Percentiles rank a stretch among this genome's conserved stretches.
Conservation (phyloP, 2,329 filamentous ascomycete species). For the Aureobasidium namibiae region DNA sequence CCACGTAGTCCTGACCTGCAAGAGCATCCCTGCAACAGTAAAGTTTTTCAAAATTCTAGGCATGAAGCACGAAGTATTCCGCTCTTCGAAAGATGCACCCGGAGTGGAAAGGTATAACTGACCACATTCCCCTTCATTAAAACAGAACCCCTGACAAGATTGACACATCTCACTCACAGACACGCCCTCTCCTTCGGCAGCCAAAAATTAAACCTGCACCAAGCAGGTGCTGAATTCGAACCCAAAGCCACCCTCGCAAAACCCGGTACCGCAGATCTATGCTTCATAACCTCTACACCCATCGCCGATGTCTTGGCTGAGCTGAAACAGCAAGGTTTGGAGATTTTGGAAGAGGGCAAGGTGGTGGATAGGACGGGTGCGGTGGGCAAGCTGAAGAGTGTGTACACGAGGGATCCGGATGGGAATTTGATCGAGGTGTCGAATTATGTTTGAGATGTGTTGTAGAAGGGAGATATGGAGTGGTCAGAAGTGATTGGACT, state of each 20-base stretch:
- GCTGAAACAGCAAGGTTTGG: conserved; percentile 37
- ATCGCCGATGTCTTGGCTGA: conserved; percentile 39
- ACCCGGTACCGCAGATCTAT: conserved; percentile 52
- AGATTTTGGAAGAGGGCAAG: conserved; percentile 42
- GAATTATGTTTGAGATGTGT: conserved; percentile 5
- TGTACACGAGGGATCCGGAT: conserved; percentile 53
- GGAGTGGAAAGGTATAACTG: conserved; percentile 12
- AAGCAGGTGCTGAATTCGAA: conserved; percentile 50
- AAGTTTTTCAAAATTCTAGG: conserved; percentile 51
- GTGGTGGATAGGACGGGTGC: conserved; percentile 51
- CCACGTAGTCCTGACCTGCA: conserved; percentile 53
- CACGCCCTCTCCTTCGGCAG: conserved; percentile 49
- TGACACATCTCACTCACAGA: conserved; percentile 23
- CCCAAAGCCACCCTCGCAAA: conserved; percentile 48
- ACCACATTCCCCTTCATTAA: no score
- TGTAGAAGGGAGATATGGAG: background rate
- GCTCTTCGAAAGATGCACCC: conserved; percentile 22
- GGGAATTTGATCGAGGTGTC: conserved; percentile 34
- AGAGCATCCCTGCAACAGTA: conserved; percentile 41
- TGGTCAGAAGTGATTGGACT: no score
- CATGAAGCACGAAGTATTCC: conserved; percentile 49
- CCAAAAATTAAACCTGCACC: conserved; percentile 56
- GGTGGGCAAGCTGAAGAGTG: conserved; percentile 45
- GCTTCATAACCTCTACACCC: conserved; percentile 48
- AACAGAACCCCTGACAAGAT: no score